Conservation (phyloP, 495 filamentous ascomycete species). For the Aspergillus indologenus region DNA sequence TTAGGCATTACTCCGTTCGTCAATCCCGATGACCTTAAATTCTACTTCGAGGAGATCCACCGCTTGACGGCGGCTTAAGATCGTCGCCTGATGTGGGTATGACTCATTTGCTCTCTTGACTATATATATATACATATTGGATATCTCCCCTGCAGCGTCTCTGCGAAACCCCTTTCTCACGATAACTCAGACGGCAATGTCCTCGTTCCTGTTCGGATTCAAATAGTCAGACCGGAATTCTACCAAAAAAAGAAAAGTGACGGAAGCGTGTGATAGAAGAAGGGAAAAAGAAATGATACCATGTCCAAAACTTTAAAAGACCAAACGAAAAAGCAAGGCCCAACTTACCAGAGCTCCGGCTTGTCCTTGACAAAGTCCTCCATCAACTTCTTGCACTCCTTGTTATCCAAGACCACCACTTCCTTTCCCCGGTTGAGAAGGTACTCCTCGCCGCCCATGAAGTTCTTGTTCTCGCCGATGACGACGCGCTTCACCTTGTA, state of each 20-base stretch:
- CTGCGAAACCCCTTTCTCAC: background rate
- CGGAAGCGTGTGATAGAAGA: background rate
- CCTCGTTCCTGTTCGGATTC: conserved; percentile 60
- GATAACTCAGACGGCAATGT: conserved; percentile 62
- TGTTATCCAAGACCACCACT: conserved; percentile 66
- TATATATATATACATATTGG: conserved; percentile 19
- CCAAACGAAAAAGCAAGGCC: conserved; percentile 13
- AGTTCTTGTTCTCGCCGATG: conserved; percentile 80
- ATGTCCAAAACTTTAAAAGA: conserved; percentile 3
- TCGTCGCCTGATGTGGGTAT: conserved; percentile 10
- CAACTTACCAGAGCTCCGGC: conserved; percentile 69
- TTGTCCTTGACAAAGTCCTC: conserved; percentile 71
- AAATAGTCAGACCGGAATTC: conserved; percentile 7
- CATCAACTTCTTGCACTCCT: conserved; percentile 72
- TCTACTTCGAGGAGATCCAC: conserved; percentile 92
- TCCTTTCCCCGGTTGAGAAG: conserved; percentile 69
- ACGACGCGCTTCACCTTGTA: conserved; percentile 80
- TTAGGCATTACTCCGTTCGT: conserved; percentile 88
- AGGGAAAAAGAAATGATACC: conserved; percentile 4
- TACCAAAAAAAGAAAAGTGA: background rate
- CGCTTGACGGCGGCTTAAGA: conserved; percentile 43
- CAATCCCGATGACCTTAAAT: conserved; percentile 84
- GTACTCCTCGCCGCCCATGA: conserved; percentile 73
- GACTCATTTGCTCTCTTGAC: conserved; percentile 3
- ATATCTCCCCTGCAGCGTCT: background rate